phyloP scores from a whole-genome alignment of 2,329 filamentous ascomycete genomes.

The Fusarium bactridioides region DNA sequence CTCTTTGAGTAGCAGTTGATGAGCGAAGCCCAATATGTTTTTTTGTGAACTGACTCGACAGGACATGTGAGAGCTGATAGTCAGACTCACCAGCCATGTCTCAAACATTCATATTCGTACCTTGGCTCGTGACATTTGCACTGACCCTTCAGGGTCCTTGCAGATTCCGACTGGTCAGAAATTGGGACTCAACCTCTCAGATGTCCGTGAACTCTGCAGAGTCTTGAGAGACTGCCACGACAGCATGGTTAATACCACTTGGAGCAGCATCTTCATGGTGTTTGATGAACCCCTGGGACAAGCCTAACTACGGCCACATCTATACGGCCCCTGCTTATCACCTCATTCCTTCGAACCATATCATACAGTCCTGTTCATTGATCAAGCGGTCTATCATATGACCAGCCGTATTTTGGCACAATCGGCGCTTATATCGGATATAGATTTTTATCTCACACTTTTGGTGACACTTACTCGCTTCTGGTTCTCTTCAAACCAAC shows the following conservation, averaged over 20 bases:
- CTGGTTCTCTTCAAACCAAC: neutral
- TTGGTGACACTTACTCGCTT: slow-evolving; percentile 11
- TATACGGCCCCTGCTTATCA: neutral
- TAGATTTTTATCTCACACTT: neutral
- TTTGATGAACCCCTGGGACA: neutral
- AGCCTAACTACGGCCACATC: neutral
- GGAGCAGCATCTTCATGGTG: neutral
- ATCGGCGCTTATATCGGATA: neutral
- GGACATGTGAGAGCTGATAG: slow-evolving; percentile 16
- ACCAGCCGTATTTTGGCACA: neutral
- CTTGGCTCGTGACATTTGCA: slow-evolving; percentile 19
- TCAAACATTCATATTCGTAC: slow-evolving; percentile 21
- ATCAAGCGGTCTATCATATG: slow-evolving; percentile 7
- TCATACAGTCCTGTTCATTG: neutral
- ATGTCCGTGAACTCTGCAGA: slow-evolving; percentile 12
- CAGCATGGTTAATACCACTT: slow-evolving; percentile 15
- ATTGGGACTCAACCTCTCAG: slow-evolving; percentile 19
- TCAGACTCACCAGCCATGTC: slow-evolving; percentile 26
- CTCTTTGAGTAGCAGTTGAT: slow-evolving; percentile 4
- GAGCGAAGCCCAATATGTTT: slow-evolving; percentile 1
- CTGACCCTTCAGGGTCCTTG: slow-evolving; percentile 18
- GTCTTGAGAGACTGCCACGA: slow-evolving; percentile 29
- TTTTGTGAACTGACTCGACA: slow-evolving; percentile 7
- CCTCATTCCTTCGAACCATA: neutral
- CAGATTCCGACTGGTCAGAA: slow-evolving; percentile 31